Conservation (phyloP, 2,329 filamentous ascomycete species). For the Metarhizium anisopliae region DNA sequence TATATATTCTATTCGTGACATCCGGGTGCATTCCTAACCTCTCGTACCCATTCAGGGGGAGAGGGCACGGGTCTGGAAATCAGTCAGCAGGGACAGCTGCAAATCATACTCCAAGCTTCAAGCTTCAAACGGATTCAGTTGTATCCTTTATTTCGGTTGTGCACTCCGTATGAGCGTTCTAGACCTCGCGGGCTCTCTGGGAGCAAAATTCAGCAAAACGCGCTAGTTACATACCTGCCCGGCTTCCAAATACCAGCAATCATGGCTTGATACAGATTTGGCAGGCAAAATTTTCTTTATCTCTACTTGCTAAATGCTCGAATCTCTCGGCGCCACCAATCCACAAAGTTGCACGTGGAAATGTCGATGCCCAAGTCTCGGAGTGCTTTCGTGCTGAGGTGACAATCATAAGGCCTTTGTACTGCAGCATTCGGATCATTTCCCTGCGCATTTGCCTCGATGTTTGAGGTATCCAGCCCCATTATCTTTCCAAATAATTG, state of each 20-base stretch:
- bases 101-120: too few relatives aligned
- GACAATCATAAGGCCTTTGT: constrained; percentile 78
- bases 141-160: too few relatives aligned
- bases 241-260: background rate
- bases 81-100: too few relatives aligned
- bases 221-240: background rate
- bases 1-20: too few relatives aligned
- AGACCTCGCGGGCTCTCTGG: too few relatives aligned
- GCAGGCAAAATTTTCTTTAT: background rate
- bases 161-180: too few relatives aligned
- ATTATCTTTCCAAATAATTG: constrained; percentile 70
- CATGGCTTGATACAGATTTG: background rate
- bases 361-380: constrained; percentile 68
- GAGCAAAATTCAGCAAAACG: background rate
- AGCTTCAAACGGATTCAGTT: too few relatives aligned
- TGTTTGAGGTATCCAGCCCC: constrained; percentile 58
- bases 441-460: constrained; percentile 61
- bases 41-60: too few relatives aligned
- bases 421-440: constrained; percentile 64
- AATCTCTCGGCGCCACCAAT: constrained; percentile 68
- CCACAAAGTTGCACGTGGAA: constrained; percentile 63
- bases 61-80: too few relatives aligned
- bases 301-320: constrained; percentile 47
- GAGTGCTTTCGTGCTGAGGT: constrained; percentile 68
- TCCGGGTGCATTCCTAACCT: too few relatives aligned